Evolutionary conservation across 441 rosid species (phyloP).

Genomic region (Flueggea neowawraea): DNA sequence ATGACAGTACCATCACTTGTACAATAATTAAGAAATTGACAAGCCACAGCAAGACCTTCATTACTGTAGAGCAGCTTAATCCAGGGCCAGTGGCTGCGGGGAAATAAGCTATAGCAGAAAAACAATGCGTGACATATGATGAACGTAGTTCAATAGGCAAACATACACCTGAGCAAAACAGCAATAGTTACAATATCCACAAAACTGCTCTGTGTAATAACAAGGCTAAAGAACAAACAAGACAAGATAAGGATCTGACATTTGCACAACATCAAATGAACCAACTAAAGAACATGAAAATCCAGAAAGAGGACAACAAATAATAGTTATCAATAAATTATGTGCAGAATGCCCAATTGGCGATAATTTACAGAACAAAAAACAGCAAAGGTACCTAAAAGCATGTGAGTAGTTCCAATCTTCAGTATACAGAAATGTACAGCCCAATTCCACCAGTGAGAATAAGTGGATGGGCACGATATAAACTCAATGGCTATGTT

Average conservation of each 20-base stretch:
- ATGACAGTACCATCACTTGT: no score
- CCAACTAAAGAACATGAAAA: slow-evolving; percentile 14
- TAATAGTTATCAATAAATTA: slow-evolving; percentile 27
- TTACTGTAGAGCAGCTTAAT: no score
- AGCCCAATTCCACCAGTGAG: slow-evolving; percentile 27
- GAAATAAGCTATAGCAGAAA: no score
- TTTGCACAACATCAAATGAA: slow-evolving; percentile 20
- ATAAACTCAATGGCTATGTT: slow-evolving; percentile 37
- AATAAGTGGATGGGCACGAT: slow-evolving; percentile 28
- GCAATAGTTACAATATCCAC: no score
- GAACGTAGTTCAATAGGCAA: no score
- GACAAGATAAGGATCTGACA: slow-evolving; percentile 14
- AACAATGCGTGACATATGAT: no score
- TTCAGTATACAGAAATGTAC: slow-evolving; percentile 53
- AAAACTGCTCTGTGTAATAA: no score
- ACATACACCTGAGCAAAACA: no score
- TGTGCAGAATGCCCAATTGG: slow-evolving; percentile 44
- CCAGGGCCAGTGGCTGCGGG: no score
- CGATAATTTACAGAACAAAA: slow-evolving; percentile 45
- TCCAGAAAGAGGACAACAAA: slow-evolving; percentile 31
- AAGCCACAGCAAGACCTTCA: no score
- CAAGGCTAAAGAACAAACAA: slow-evolving; percentile 1
- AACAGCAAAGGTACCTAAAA: slow-evolving; percentile 30
- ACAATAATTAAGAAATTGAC: no score
- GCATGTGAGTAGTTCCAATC: slow-evolving; percentile 35